These are phyloP conservation scores for Chalciporus chontae DNA, from an alignment of 768 basidiomycete species.

Conservation along the genomic window DNA sequence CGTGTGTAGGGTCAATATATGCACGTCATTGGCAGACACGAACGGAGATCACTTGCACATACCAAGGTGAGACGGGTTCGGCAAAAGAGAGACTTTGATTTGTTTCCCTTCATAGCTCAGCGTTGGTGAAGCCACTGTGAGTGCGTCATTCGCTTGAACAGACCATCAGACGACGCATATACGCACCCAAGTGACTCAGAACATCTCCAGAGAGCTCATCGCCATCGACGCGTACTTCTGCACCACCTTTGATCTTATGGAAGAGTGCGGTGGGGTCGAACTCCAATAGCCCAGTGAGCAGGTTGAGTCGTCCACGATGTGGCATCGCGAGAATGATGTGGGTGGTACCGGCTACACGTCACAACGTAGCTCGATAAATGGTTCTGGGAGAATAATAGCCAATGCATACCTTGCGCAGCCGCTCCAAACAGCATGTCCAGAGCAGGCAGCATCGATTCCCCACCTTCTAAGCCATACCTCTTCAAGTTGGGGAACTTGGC, in stretches of 20 bases:
- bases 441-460: slow-evolving; percentile 91
- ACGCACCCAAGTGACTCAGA: slow-evolving; percentile 74
- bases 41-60: slow-evolving; percentile 11
- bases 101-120: slow-evolving; percentile 47
- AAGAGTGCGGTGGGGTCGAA: slow-evolving; percentile 69
- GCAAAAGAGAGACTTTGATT: slow-evolving; percentile 73
- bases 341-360: slow-evolving; percentile 52
- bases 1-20: background rate
- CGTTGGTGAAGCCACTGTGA: slow-evolving; percentile 61
- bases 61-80: slow-evolving; percentile 79
- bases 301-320: slow-evolving; percentile 82
- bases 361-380: background rate
- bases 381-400: too few relatives aligned
- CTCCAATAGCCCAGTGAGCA: slow-evolving; percentile 74
- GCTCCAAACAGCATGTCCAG: slow-evolving; percentile 71
- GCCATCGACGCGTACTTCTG: slow-evolving; percentile 58
- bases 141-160: background rate
- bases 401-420: slow-evolving; percentile 51
- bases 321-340: slow-evolving; percentile 83
- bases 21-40: background rate
- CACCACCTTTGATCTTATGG: slow-evolving; percentile 82
- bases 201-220: slow-evolving; percentile 78
- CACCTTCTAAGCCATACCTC: slow-evolving; percentile 87
- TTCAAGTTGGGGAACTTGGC: slow-evolving; percentile 87
- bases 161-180: slow-evolving; percentile 3